Base-by-base conservation (phyloP, 306 rosid species). In the Sechiopsis laciniata region DNA sequence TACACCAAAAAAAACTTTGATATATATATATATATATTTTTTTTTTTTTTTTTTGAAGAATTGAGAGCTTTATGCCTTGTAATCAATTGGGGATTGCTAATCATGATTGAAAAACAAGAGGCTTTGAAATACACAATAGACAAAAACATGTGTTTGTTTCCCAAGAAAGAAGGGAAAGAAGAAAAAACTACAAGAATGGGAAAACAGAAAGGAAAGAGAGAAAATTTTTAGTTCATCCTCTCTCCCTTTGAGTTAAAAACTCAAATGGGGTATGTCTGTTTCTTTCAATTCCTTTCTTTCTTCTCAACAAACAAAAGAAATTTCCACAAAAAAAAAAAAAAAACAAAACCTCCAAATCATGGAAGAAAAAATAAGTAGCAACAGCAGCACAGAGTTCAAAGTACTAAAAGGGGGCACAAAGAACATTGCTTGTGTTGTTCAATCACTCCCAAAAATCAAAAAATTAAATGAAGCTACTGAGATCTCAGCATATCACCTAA, bases 401-500 rank as follows among this genome's bases (percentile, higher is more conserved):
- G 96, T 81, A 83, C 81, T 75, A 74, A 88, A 83, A 55, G 14
- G 46, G 20, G 86, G 85, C 96, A 90, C 72, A 84, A 92, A 91
- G 95, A 92, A 90, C 97, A 90, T 85, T 83, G 90, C 76, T 53
- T 76, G 95, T 83, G 85, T 87, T 66, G 97, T 90, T 92, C 88
- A 90, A 87, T 86, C 91, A 87, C 85, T 45, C 58, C 80, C 81
- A 59, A 26, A 21, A 58, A 56, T 2, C 10, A 55, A 58, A 57
- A 56, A 21, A 58, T 26, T 1, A 58, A 22, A 58, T 77, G 72
- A 71, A 61, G 51, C 4, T 37, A 72, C 76, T 73, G 62, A 51
- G 60, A 73, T 55, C 51, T 73, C 76, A 73, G 15, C 60, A 70
- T n/a, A n/a, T 2, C 55, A 14, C 6, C 10, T 56, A 21, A 37